These are phyloP conservation scores for Clausena lansium DNA, from an alignment of 345 rosid species.

Conservation along the genomic window DNA sequence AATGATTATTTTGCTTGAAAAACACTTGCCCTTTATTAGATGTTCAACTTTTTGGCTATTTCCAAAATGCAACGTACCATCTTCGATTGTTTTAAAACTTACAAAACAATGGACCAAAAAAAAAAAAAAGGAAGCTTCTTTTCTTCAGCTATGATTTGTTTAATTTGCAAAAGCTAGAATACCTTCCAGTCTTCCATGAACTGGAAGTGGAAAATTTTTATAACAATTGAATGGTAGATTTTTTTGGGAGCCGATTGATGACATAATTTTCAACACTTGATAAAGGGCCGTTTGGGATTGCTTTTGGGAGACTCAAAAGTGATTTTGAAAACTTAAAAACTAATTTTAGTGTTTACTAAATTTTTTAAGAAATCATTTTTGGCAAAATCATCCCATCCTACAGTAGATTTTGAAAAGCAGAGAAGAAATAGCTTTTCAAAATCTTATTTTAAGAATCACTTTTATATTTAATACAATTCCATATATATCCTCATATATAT, in stretches of 20 bases:
- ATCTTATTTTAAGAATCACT: no score
- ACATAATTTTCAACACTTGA: not conserved
- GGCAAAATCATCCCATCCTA: no score
- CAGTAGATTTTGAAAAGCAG: no score
- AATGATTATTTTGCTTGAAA: not conserved
- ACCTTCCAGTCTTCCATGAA: conserved; percentile 1
- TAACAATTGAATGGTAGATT: not conserved
- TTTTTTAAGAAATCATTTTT: no score
- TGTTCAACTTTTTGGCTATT: not conserved
- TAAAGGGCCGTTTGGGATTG: no score
- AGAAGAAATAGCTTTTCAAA: no score
- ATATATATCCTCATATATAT: no score
- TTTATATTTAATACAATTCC: no score
- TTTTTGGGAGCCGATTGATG: not conserved
- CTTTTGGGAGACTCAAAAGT: no score
- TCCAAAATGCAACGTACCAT: not conserved
- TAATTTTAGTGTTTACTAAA: no score
- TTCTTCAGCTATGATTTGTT: conserved; percentile 13
- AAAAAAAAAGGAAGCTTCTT: not conserved
- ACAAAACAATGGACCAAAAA: not conserved
- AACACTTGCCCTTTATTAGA: not conserved
- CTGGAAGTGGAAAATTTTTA: not conserved
- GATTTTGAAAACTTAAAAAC: no score
- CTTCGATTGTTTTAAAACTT: not conserved
- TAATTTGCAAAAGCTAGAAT: conserved; percentile 7